Evolutionary conservation across 768 basidiomycete genomes (phyloP), one percentile per base, ranked within the genome.

Genomic region (Tylopilus sp.): DNA sequence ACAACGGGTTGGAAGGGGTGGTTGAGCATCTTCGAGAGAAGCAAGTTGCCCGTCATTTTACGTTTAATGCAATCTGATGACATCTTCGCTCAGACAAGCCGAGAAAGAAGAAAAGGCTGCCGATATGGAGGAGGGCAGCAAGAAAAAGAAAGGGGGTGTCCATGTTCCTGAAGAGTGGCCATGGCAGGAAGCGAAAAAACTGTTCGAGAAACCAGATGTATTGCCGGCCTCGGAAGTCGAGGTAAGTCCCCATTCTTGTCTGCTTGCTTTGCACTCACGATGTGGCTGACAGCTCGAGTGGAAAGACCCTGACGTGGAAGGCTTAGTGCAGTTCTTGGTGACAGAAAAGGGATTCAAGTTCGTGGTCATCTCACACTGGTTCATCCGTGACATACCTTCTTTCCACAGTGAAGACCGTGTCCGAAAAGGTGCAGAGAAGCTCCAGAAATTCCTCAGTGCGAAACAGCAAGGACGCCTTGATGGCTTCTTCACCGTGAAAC

Each of bases 391-490:
- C 6, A 30, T 17, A 31, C 38, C 20, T 15, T 35, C 28, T 52
- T 36, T 26, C 38, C 25, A 38, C 63, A 98, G 95, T 59, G 97
- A 98, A 75, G 97, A 99, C 10, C 87, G 97, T 20, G 92, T 99
- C 3, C 83, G 95, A 26, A 94, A 90, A 67, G 94, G 94, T 22
- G 95, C 91, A 4, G 93, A 97, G 41, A 97, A 98, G 65, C 79
- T 99, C 39, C 75, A 83, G 42, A 97, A 94, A 62, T 88, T 81
- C 68, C 73, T 98, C 44, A 85, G 81, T 47, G 81, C 85, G 30
- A 98, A 98, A 65, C 97, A 98, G 61, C 97, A 99, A 71, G 95
- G 97, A 9, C 85, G 97, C 10, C 77, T 99, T 13, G 97, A 98
- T 62, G 88, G 93, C 0, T 99, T 99, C 72, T 99, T 99, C 72